These are phyloP conservation scores for Fusarium brevicatenulatum DNA, from an alignment of 2,329 filamentous ascomycete species.

Conservation along the genomic window DNA sequence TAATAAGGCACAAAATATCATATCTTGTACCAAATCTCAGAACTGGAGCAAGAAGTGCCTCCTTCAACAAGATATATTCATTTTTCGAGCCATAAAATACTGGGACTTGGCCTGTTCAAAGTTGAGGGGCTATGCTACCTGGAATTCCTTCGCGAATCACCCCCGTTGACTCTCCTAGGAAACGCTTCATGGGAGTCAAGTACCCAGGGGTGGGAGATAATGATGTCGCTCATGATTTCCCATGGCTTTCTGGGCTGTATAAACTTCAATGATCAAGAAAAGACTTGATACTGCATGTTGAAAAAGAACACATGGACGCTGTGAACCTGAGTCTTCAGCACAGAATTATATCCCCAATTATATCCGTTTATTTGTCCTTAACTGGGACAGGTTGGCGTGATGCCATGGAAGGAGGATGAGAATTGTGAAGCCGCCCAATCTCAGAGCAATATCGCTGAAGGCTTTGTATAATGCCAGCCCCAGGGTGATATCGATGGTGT, in stretches of 20 bases:
- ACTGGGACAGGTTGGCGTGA: neutral
- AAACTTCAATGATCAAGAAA: neutral
- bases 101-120: neutral
- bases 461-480: neutral
- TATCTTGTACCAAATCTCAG: neutral
- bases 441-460: neutral
- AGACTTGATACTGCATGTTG: neutral
- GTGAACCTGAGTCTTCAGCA: neutral
- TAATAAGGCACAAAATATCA: neutral
- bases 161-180: neutral
- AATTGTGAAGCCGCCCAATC: neutral
- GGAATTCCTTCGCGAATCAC: neutral
- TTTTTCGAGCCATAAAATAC: neutral
- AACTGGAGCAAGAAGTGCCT: neutral
- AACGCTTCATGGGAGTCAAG: neutral
- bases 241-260: neutral
- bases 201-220: neutral
- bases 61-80: neutral
- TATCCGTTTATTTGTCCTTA: neutral
- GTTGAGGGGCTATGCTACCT: neutral
- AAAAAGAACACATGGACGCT: neutral
- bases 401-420: neutral
- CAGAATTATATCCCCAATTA: no score
- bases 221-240: neutral
- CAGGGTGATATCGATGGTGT: neutral